Evolutionary conservation across 495 filamentous ascomycete species (phyloP).

Genomic region (Articulospora tetracladia): DNA sequence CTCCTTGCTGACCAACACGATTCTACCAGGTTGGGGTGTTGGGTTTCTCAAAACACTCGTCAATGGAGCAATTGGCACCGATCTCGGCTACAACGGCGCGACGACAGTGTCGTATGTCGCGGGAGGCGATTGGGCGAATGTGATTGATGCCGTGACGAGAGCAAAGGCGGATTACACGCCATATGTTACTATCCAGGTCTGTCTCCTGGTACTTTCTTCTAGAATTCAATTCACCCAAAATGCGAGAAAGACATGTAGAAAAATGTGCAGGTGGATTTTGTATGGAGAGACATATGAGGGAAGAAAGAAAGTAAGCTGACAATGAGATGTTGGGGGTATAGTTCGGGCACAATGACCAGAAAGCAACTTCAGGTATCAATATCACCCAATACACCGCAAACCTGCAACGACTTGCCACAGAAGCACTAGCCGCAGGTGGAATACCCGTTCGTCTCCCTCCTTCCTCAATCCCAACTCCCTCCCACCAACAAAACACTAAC

Average conservation of each 20-base stretch:
- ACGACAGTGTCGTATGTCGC: slow-evolving; percentile 45
- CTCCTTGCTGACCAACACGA: neutral
- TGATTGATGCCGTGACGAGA: slow-evolving; percentile 29
- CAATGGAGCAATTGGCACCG: slow-evolving; percentile 37
- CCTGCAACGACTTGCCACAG: slow-evolving; percentile 34
- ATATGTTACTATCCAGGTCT: slow-evolving; percentile 42
- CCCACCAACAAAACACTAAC: neutral
- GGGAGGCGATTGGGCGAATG: slow-evolving; percentile 43
- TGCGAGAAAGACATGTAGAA: too few relatives aligned
- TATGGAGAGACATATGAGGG: too few relatives aligned
- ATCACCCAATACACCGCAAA: slow-evolving; percentile 34
- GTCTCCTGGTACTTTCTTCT: neutral
- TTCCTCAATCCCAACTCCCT: neutral
- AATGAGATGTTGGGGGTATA: too few relatives aligned
- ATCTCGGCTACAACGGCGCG: slow-evolving; percentile 46
- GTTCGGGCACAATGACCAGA: slow-evolving; percentile 57
- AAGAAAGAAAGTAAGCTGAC: neutral
- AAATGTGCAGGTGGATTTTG: too few relatives aligned
- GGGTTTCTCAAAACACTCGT: slow-evolving; percentile 42
- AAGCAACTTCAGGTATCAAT: slow-evolving; percentile 32
- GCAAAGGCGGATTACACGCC: slow-evolving; percentile 28
- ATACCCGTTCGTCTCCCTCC: slow-evolving; percentile 23
- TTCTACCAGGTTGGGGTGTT: slow-evolving; percentile 43
- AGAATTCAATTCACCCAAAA: too few relatives aligned
- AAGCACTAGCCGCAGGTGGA: slow-evolving; percentile 34